Base-by-base conservation (phyloP, 2,329 filamentous ascomycete genomes). In the Neopestalotiopsis rosae region DNA sequence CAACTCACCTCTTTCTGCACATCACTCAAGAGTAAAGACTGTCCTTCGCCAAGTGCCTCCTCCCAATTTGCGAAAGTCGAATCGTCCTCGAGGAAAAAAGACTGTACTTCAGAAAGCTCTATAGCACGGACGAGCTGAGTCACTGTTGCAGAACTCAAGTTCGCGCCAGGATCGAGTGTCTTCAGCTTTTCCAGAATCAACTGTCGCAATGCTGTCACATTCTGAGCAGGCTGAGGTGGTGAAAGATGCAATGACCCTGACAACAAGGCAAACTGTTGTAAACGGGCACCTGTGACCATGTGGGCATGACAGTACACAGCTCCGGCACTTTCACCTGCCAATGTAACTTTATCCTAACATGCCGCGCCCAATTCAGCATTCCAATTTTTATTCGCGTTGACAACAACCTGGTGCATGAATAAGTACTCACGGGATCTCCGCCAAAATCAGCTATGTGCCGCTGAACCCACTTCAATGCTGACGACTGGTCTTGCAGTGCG, bases 381-480 rank as follows among this genome's bases (percentile, higher is more conserved):
- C 30, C 17, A 12, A n/a, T 63, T 12, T 20, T 74, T 76, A 28
- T 73, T 28, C 6, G 24, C 24, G 24, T 24, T 28, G 24, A 28
- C 24, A 28, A 28, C 24, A 28, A 28, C 0, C 24, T 28, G 24
- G 24, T 28, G 24, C 24, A 38, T 38, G 34, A 3, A 20, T 7
- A 5, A 30, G 20, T 42, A 32, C 42, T 38, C 42, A 65, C 63
- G 34, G 77, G 75, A 63, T 80, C 75, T 24, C 78, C 77, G 20
- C 78, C 78, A 66, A 80, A 80, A 40, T 72, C 73, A 20, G 74
- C 71, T 66, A 79, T 78, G 40, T 78, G 66, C 56, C 83, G 74
- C 68, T 86, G 82, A 4, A 90, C 81, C 88, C 88, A 91, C 71
- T 88, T 79, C 6, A 90, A 77, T 32, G 86, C 87, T 24, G 88